Conservation (phyloP, 192 early-diverging fungal species). For the Coemansia erecta region DNA sequence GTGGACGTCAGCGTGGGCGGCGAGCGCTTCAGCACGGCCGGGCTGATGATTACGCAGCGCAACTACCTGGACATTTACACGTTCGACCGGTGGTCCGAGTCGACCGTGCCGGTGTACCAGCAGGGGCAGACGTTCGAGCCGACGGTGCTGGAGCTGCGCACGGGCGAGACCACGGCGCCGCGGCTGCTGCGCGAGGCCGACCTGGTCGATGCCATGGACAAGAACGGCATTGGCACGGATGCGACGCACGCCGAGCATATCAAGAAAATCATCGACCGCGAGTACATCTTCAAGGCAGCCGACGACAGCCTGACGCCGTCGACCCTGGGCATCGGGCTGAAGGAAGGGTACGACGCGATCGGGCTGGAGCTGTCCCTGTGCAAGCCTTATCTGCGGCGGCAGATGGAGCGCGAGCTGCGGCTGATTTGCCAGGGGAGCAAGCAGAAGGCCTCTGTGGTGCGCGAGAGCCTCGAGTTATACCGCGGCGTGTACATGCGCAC, state of each 20-base stretch:
- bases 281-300: constrained; percentile 74
- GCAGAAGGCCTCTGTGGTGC: constrained; percentile 66
- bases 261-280: constrained; percentile 83
- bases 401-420: constrained; percentile 80
- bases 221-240: constrained; percentile 94
- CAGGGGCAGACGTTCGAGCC: constrained; percentile 71
- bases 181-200: constrained; percentile 80
- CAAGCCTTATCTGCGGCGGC: constrained; percentile 81
- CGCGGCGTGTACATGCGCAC: constrained; percentile 63
- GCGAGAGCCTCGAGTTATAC: constrained; percentile 69
- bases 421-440: constrained; percentile 68
- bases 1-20: constrained; percentile 66
- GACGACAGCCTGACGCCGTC: constrained; percentile 68
- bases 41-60: constrained; percentile 73
- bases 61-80: constrained; percentile 94
- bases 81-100: constrained; percentile 85
- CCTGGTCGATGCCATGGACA: constrained; percentile 88
- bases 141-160: constrained; percentile 61
- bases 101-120: constrained; percentile 68
- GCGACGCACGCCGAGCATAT: constrained; percentile 97
- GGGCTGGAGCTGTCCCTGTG: constrained; percentile 81
- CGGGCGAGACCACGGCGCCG: constrained; percentile 68
- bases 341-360: constrained; percentile 85
- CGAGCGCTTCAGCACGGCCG: constrained; percentile 71
- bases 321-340: constrained; percentile 81